Conservation (phyloP, 148 eudicot species). For the Simmondsia chinensis region DNA sequence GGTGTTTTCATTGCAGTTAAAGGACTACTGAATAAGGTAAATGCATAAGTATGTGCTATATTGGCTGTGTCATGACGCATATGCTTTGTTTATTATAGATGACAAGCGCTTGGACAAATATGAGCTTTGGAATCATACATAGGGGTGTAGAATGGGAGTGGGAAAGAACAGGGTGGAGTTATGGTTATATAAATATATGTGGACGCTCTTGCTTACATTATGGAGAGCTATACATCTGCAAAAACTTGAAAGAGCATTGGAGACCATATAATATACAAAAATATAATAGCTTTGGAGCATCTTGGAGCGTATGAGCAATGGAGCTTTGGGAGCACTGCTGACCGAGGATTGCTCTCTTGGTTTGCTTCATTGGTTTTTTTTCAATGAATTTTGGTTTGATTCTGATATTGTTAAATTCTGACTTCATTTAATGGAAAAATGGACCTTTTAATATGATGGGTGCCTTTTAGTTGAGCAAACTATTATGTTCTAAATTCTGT, state of each 20-base stretch:
- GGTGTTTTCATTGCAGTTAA: conserved; percentile 9
- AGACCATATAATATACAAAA: conserved; percentile 49
- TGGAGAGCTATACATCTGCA: conserved; percentile 60
- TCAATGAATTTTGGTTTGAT: conserved; percentile 29
- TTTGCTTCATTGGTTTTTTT: conserved; percentile 73
- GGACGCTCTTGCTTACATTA: conserved; percentile 65
- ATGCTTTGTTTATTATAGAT: conserved; percentile 97
- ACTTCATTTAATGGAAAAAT: no score
- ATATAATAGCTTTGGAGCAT: conserved; percentile 76
- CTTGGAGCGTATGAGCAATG: conserved; percentile 76
- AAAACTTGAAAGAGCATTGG: conserved; percentile 53
- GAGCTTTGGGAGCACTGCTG: conserved; percentile 93
- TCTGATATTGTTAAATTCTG: conserved; percentile 24
- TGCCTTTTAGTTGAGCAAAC: no score
- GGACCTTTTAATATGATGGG: no score
- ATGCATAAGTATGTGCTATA: conserved; percentile 33
- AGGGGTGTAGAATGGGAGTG: conserved; percentile 85
- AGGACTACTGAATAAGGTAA: conserved; percentile 34
- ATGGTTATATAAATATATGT: conserved; percentile 45
- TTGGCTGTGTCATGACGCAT: conserved; percentile 59
- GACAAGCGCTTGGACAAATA: conserved; percentile 90
- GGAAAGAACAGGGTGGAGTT: conserved; percentile 71
- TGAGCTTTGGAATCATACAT: conserved; percentile 96
- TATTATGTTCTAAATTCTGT: no score
- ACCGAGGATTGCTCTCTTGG: conserved; percentile 93